These are phyloP conservation scores for Cladosporium sphaerospermum DNA, from an alignment of 2,329 filamentous ascomycete genomes.

Conservation along the genomic window DNA sequence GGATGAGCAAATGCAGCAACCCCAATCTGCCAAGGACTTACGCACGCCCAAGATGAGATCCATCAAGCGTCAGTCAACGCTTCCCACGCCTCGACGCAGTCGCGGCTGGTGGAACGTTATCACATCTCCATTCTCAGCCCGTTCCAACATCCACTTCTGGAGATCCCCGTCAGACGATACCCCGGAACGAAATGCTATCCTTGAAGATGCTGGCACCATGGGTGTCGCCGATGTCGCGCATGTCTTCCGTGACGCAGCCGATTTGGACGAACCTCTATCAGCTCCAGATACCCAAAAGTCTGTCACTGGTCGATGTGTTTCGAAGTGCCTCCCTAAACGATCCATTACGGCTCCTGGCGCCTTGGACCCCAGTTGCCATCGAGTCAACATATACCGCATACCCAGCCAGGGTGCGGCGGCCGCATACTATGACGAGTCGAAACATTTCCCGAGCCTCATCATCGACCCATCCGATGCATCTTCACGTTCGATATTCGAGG, in stretches of 20 bases:
- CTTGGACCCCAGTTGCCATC: conserved; percentile 11
- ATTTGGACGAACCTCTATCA: background rate
- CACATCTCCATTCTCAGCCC: conserved; percentile 57
- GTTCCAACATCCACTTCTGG: conserved; percentile 20
- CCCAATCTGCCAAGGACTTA: conserved; percentile 26
- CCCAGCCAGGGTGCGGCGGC: conserved; percentile 29
- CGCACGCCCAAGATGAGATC: background rate
- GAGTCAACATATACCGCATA: conserved; percentile 28
- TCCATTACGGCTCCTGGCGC: conserved; percentile 26
- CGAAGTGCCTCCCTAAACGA: conserved; percentile 15
- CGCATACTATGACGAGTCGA: conserved; percentile 26
- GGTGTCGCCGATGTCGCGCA: background rate
- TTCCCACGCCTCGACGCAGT: conserved; percentile 52
- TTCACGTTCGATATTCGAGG: conserved; percentile 6
- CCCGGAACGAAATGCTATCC: conserved; percentile 14
- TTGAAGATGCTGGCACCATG: conserved; percentile 22
- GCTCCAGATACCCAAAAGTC: background rate
- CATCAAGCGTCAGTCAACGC: conserved; percentile 31
- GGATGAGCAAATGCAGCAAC: conserved; percentile 40
- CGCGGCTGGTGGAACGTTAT: conserved; percentile 75
- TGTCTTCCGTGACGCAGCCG: background rate
- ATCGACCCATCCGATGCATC: conserved; percentile 6
- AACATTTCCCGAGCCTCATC: conserved; percentile 18
- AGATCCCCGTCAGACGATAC: conserved; percentile 20
- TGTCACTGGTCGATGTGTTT: background rate